A percentile compares a stretch with the other conserved stretches of the same genome.
These are phyloP conservation scores for Tillandsia fasciculata DNA, from an alignment of 176 grass and related monocot species.

Conservation along the genomic window DNA sequence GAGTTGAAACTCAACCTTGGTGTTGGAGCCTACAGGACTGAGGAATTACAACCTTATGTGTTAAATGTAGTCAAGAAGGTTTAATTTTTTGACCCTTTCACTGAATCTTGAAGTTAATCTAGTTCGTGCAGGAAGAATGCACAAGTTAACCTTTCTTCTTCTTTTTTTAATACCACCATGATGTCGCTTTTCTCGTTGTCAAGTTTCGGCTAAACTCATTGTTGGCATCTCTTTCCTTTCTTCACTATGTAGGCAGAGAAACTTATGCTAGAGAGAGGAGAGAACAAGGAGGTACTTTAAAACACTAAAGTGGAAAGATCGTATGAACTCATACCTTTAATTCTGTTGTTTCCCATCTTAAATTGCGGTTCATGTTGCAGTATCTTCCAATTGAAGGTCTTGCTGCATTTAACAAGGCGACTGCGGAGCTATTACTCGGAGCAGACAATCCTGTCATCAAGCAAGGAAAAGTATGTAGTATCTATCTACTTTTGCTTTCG, in stretches of 20 bases:
- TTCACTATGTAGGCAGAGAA: conserved; percentile 53
- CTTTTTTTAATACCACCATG: not conserved
- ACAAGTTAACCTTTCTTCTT: not conserved
- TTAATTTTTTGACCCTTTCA: not conserved
- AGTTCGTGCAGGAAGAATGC: no score
- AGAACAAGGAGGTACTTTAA: conserved; percentile 81
- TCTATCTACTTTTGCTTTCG: not conserved
- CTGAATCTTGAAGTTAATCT: not conserved
- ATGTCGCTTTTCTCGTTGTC: not conserved
- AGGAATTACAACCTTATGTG: conserved; percentile 76
- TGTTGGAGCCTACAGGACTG: conserved; percentile 95
- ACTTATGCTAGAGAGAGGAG: conserved; percentile 89
- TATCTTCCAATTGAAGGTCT: conserved; percentile 99
- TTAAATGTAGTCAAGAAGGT: conserved; percentile 95
- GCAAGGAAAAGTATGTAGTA: conserved; percentile 47
- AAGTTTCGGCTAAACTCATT: not conserved
- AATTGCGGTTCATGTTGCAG: conserved; percentile 34
- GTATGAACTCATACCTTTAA: conserved; percentile 5
- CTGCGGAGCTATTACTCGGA: conserved; percentile 76
- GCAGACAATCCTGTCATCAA: conserved; percentile 68
- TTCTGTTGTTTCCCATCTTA: not conserved
- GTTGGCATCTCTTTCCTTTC: conserved; percentile 13
- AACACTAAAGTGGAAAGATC: not conserved
- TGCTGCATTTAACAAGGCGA: conserved; percentile 86
- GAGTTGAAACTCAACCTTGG: conserved; percentile 90